Evolutionary conservation across 106 monocot genomes (phyloP), one percentile per base, ranked within the genome.

Genomic region (Narthecium ossifragum): DNA sequence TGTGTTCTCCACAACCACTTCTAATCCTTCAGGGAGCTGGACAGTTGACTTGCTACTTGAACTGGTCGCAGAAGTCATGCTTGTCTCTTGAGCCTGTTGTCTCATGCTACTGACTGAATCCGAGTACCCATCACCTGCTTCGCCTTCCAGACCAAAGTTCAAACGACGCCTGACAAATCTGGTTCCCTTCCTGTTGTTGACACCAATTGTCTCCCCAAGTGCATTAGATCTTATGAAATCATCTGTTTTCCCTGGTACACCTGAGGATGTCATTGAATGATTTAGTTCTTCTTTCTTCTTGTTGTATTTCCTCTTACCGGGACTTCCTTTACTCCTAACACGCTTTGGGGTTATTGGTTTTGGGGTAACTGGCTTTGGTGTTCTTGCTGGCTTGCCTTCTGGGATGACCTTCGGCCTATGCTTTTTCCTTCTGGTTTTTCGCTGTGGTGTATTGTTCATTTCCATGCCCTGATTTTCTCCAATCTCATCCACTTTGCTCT

Each of bases 331-430:
- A 33, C 29, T 62, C 0, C 34, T 76, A 26, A 60, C 62, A 21
- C 29, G 34, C 23, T 57, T 31, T 15, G 66, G 66, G 11, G 71
- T 68, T n/a, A 39, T 40, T 31, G 48, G 45, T 40, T 63, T 70
- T 8, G 75, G 68, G 26, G 55, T 75, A 8, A 3, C 50, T 23
- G 61, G 53, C 45, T 66, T 88, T 6, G 73, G 77, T 34, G 79
- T 62, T 56, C 68, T 79, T 8, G 65, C 21, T 10, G 72, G 49
- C 64, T 90, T 85, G 48, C 63, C 85, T 74, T 89, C 82, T 59
- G 20, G 38, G 24, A 86, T 60, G 53, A 96, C 94, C 80, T 96
- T 96, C 1, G 94, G 94, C 54, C 76, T 72, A 47, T 78, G 73
- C 29, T 74, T 90, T 55, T 72, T 96, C 60, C 76, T 78, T 34